A percentile compares a stretch with the other conserved stretches of the same genome.
Evolutionary conservation across 1,139 yeast genomes (phyloP).

Genomic region (Candida mesenterica): DNA sequence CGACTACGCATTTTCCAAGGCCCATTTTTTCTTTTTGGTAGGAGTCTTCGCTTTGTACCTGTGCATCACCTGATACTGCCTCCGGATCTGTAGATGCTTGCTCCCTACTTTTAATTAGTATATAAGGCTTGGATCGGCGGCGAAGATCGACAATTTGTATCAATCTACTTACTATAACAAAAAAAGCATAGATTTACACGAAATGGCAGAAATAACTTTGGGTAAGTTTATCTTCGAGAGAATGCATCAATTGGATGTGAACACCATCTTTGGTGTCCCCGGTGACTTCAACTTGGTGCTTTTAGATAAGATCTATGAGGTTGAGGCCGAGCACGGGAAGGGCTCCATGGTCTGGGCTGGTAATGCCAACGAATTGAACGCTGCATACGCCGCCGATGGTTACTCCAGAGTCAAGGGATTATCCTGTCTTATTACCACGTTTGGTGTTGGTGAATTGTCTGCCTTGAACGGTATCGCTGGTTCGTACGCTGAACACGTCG

Average conservation of each 20-base stretch:
- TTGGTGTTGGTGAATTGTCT: constrained; percentile 66
- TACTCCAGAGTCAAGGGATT: constrained; percentile 62
- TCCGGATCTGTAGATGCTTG: too few species aligned
- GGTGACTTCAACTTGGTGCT: constrained; percentile 75
- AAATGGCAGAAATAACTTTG: constrained; percentile 39
- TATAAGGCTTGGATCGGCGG: too few species aligned
- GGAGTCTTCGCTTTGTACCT: too few species aligned
- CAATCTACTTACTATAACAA: too few species aligned
- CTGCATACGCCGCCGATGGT: constrained; percentile 72
- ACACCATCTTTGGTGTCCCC: constrained; percentile 75
- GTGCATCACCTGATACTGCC: too few species aligned
- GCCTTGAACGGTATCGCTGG: constrained; percentile 62
- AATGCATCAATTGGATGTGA: constrained; percentile 56
- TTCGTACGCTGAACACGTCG: constrained; percentile 59
- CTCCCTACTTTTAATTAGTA: too few species aligned
- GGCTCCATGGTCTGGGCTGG: constrained; percentile 61
- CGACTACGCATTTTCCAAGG: too few species aligned
- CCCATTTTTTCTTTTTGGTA: too few species aligned
- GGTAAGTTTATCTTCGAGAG: constrained; percentile 66
- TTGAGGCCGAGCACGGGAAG: constrained; percentile 34
- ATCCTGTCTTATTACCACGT: constrained; percentile 61
- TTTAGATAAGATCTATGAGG: constrained; percentile 63
- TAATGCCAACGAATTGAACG: constrained; percentile 70
- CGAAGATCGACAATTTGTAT: too few species aligned
- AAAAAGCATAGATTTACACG: too few species aligned